These are phyloP conservation scores for Sordariomycetes sp. DNA, from an alignment of 2,329 filamentous ascomycete genomes.

Conservation along the genomic window DNA sequence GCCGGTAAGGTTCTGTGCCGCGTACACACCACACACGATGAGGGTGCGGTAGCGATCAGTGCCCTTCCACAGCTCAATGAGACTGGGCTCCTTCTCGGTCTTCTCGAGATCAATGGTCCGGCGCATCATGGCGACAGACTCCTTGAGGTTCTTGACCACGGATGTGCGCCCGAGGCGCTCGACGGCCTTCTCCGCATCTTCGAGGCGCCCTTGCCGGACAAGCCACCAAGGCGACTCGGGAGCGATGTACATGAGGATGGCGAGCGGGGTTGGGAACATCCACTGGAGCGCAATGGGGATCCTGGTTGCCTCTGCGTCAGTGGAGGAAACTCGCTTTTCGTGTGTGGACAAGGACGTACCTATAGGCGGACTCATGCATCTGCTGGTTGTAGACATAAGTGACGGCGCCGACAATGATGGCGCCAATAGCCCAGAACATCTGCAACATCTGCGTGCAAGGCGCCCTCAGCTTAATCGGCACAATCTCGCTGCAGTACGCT, in stretches of 20 bases:
- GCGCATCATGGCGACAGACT: constrained; percentile 84
- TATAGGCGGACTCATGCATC: constrained; percentile 53
- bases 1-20: constrained; percentile 49
- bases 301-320: constrained; percentile 15
- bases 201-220: constrained; percentile 48
- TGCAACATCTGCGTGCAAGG: constrained; percentile 46
- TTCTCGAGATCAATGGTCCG: constrained; percentile 75
- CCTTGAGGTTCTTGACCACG: constrained; percentile 48
- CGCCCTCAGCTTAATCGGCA: constrained; percentile 50
- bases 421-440: constrained; percentile 51
- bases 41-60: constrained; percentile 65
- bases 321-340: background rate
- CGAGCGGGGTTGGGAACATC: constrained; percentile 62
- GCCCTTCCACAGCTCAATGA: constrained; percentile 34
- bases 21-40: constrained; percentile 51
- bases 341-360: background rate
- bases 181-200: constrained; percentile 53
- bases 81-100: constrained; percentile 34
- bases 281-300: constrained; percentile 64
- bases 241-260: constrained; percentile 52
- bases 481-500: constrained; percentile 60
- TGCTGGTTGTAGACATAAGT: constrained; percentile 34
- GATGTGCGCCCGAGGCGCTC: constrained; percentile 53
- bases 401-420: constrained; percentile 42
- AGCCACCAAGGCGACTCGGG: constrained; percentile 67